Percentiles rank a stretch among this genome's conserved stretches.
Evolutionary conservation across 805 yeast species (phyloP).

Genomic region (Candida khao-thaluensis): DNA sequence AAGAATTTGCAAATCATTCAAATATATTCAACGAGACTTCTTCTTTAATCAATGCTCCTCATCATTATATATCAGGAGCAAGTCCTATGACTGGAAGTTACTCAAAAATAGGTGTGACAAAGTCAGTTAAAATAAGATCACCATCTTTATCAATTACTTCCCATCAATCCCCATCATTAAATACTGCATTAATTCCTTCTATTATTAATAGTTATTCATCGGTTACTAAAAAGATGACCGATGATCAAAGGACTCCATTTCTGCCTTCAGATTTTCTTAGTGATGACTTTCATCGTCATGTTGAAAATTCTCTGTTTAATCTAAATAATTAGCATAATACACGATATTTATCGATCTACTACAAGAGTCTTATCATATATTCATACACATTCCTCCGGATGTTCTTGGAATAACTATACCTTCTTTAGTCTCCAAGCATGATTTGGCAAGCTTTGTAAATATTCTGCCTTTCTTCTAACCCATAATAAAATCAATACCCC

Average conservation of each 20-base stretch:
- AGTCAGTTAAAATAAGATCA: constrained; percentile 8
- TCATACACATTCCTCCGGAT: not conserved
- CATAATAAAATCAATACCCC: constrained; percentile 69
- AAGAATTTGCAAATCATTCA: constrained; percentile 8
- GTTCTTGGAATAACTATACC: not conserved
- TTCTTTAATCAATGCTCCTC: constrained; percentile 16
- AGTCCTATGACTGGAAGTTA: constrained; percentile 1
- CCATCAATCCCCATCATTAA: constrained; percentile 10
- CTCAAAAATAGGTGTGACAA: not conserved
- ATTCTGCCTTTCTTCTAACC: constrained; percentile 59
- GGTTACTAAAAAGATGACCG: constrained; percentile 33
- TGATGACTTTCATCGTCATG: constrained; percentile 26
- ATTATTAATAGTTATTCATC: constrained; percentile 40
- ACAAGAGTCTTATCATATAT: not conserved
- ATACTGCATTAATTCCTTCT: constrained; percentile 40
- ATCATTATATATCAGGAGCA: constrained; percentile 17
- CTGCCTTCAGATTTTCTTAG: constrained; percentile 42
- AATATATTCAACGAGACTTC: constrained; percentile 9
- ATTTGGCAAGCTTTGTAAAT: constrained; percentile 70
- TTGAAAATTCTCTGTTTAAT: constrained; percentile 14
- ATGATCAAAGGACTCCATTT: constrained; percentile 38
- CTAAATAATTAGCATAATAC: constrained; percentile 8
- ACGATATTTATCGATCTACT: not conserved
- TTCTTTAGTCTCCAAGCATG: constrained; percentile 68
- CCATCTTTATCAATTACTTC: constrained; percentile 4